These are phyloP conservation scores for Phytophthora melonis DNA, from an alignment of 352 stramenopile species.

Conservation along the genomic window DNA sequence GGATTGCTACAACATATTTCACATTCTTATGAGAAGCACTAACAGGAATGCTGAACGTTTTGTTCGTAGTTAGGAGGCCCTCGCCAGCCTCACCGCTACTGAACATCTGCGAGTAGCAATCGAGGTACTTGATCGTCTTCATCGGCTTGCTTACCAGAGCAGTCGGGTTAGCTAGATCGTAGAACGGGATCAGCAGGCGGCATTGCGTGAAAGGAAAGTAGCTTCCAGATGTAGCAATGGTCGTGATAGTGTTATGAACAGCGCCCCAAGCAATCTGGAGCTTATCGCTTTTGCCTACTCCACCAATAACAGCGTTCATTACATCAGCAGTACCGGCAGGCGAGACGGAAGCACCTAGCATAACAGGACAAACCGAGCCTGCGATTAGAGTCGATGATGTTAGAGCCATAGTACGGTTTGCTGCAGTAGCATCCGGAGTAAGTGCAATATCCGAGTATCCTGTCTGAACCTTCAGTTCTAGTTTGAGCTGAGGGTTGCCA, in stretches of 20 bases:
- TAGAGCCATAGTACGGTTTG: rapidly evolving
- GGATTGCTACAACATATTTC: not conserved
- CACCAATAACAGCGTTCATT: not conserved
- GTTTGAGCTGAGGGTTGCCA: not conserved
- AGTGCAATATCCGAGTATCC: too few relatives aligned
- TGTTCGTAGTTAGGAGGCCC: conserved; percentile 5
- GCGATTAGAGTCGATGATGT: not conserved
- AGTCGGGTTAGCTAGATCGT: conserved; percentile 36
- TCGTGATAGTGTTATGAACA: not conserved
- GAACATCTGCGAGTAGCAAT: conserved; percentile 37
- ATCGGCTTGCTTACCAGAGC: conserved; percentile 36
- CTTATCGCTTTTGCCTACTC: rapidly evolving
- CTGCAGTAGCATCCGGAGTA: too few relatives aligned
- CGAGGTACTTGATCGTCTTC: conserved; percentile 31
- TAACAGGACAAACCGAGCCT: not conserved
- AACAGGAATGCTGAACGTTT: not conserved
- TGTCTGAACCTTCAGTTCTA: not conserved
- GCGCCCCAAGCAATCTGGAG: not conserved
- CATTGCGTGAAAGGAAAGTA: not conserved
- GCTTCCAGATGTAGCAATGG: not conserved
- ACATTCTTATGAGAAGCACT: not conserved
- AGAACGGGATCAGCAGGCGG: conserved; percentile 33
- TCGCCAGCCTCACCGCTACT: not conserved
- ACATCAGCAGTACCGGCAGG: not conserved
- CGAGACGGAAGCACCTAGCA: not conserved